A percentile compares a stretch with the other conserved stretches of the same genome.
phyloP scores from a whole-genome alignment of 176 grass and related monocot species.

The Saccharum officinarum region DNA sequence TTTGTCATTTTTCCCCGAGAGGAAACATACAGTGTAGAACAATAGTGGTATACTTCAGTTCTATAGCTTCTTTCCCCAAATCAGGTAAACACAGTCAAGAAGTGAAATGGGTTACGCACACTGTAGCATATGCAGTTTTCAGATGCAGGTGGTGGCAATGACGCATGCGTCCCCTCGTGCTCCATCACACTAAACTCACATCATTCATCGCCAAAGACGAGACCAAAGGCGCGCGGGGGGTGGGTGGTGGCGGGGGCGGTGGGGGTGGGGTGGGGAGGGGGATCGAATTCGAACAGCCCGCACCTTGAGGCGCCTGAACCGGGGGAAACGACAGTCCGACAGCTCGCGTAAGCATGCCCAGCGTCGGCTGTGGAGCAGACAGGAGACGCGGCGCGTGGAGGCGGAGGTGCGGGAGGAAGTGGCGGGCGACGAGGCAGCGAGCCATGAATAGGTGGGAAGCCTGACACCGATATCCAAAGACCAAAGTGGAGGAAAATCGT shows the following conservation, averaged over 20 bases:
- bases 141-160: not conserved
- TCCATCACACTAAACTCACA: not conserved
- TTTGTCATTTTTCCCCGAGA: not conserved
- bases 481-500: not conserved
- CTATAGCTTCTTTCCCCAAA: not conserved
- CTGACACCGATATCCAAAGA: not conserved
- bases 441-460: slow-evolving; percentile 20
- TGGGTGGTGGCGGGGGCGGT: too few species aligned
- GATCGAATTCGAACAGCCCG: not conserved
- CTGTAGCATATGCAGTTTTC: not conserved
- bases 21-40: not conserved
- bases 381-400: not conserved
- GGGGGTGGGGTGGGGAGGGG: too few species aligned
- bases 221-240: not conserved
- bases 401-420: slow-evolving; percentile 32
- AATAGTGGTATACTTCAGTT: not conserved
- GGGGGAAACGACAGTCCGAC: not conserved
- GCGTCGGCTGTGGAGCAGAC: not conserved
- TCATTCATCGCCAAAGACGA: not conserved
- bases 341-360: not conserved
- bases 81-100: not conserved
- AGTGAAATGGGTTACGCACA: not conserved
- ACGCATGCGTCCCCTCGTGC: not conserved
- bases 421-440: slow-evolving; percentile 35
- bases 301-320: slow-evolving; percentile 23